phyloP scores from a whole-genome alignment of 176 grass and related monocot species.

The Aegilops speltoides region DNA sequence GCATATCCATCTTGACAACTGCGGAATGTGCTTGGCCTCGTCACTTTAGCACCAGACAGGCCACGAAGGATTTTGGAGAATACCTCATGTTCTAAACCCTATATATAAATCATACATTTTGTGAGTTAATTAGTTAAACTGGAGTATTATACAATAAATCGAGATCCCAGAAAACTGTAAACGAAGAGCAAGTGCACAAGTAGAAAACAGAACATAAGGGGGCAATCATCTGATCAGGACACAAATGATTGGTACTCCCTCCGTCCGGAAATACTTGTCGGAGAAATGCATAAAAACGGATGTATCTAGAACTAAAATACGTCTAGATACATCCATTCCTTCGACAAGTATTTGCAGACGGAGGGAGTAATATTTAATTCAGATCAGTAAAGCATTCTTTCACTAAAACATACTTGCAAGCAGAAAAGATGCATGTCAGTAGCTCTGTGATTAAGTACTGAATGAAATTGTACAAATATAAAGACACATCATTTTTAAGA shows the following conservation, averaged over 20 bases:
- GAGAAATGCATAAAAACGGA: no score
- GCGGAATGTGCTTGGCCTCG: constrained; percentile 78
- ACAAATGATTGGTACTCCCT: background rate
- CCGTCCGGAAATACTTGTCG: no score
- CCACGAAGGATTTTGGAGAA: constrained; percentile 92
- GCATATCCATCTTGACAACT: constrained; percentile 96
- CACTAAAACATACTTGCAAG: background rate
- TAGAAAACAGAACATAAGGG: background rate
- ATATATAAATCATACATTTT: constrained; percentile 20
- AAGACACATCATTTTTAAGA: background rate
- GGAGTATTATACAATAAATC: constrained; percentile 15
- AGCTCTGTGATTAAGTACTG: background rate
- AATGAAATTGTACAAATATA: background rate
- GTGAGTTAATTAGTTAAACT: background rate
- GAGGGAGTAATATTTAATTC: background rate
- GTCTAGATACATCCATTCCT: no score
- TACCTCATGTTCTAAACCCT: constrained; percentile 91
- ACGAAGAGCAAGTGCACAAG: background rate
- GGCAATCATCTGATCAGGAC: background rate
- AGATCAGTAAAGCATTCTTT: background rate
- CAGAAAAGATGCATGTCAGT: background rate
- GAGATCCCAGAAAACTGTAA: background rate
- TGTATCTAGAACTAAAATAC: no score
- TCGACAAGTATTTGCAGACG: no score
- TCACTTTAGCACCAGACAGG: constrained; percentile 92